Percentiles rank a stretch among this genome's conserved stretches.
These are phyloP conservation scores for Paraleonurus japonicus DNA, from an alignment of 257 asterid genomes.

Conservation along the genomic window DNA sequence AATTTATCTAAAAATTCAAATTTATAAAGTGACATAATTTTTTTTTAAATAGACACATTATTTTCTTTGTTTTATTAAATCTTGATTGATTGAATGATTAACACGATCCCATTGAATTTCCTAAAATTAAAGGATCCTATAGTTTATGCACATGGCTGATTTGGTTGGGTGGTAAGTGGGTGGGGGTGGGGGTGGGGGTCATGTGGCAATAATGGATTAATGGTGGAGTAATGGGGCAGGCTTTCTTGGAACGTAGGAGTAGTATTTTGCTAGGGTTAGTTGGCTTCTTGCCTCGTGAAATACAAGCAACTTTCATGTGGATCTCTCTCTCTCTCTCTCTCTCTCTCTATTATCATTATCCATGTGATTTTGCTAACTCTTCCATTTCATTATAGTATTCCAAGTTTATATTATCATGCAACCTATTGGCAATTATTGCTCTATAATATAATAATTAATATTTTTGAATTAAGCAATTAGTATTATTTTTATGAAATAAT, in stretches of 20 bases:
- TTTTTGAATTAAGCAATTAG: too few relatives aligned
- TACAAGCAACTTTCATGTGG: conserved; percentile 46
- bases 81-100: not conserved
- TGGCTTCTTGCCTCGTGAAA: not conserved
- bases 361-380: conserved; percentile 37
- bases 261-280: conserved; percentile 18
- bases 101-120: conserved; percentile 1
- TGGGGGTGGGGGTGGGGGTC: conserved; percentile 26
- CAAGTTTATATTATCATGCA: too few relatives aligned
- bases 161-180: conserved; percentile 27
- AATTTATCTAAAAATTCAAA: too few relatives aligned
- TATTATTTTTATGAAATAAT: too few relatives aligned
- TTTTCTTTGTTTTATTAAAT: not conserved
- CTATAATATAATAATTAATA: too few relatives aligned
- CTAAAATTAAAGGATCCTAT: not conserved
- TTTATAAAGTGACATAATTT: too few relatives aligned
- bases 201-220: conserved; percentile 37
- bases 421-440: too few relatives aligned
- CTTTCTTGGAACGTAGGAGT: conserved; percentile 45
- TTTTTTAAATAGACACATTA: too few relatives aligned
- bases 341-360: conserved; percentile 16
- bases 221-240: conserved; percentile 31
- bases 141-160: conserved; percentile 43
- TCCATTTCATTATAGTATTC: not conserved
- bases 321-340: too few relatives aligned